Evolutionary conservation across 768 basidiomycete species (phyloP), one percentile per base, ranked within the genome.

Genomic region (Leccinum subgranulosum): DNA sequence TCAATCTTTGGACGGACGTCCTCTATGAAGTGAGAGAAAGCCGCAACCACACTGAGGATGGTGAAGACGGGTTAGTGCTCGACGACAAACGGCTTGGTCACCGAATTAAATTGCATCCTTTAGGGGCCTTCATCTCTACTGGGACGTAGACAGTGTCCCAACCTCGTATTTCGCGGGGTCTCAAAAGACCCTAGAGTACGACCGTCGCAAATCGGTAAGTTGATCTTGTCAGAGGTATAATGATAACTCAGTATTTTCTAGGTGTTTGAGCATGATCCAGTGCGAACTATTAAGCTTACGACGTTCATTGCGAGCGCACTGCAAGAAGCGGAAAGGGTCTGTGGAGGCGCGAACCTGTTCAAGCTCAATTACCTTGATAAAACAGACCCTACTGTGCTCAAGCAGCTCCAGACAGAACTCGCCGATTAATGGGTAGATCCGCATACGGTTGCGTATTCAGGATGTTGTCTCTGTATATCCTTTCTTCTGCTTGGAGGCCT

Each of bases 1-100:
- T 91, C 71, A 89, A 91, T 65, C 73, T 94, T 28, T 96, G 93
- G 93, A 75, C 88, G 39, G 93, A 94, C 60, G 93, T 94, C 6
- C 85, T 95, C 53, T 88, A 87, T 14, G 92, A 94, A 69, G 79
- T 94, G 51, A 88, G 86, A 66, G 94, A 95, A 71, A 84, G 84
- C 8, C 75, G 78, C 61, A 75, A 67, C 27, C 67, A 68, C 23
- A 64, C 66, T 1, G 70, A 72, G 17, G 67, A 73, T 49, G 76
- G 76, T 17, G 75, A 75, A 58, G 71, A 69, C n/a, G 66, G 67
- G 78, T 74, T 41, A 62, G 66, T 69, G 25, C 34, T 28, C 10
- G 15, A 23, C 8, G 27, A 33, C 4, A 23, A 21, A 8, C 1
- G 19, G 3, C 4, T 31, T 54, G 11, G 9, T 27, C 41, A 4